These are phyloP conservation scores for Mycena latifolia DNA, from an alignment of 768 basidiomycete species.

Conservation along the genomic window DNA sequence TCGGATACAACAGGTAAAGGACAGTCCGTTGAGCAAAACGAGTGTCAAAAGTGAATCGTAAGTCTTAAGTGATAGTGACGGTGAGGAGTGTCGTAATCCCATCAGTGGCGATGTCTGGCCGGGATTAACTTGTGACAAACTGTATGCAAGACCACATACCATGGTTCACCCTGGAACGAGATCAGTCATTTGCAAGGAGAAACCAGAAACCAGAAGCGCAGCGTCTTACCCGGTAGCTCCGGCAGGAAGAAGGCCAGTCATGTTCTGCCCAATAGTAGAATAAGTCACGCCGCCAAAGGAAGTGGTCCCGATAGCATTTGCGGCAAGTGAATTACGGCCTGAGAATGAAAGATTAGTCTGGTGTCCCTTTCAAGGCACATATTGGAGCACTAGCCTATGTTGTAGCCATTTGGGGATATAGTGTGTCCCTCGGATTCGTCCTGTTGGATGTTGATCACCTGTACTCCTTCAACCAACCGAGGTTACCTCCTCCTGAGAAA, in stretches of 20 bases:
- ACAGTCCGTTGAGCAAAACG: neutral
- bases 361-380: conserved; percentile 40
- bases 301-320: conserved; percentile 43
- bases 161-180: conserved; percentile 48
- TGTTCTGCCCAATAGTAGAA: conserved; percentile 54
- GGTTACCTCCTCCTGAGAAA: conserved; percentile 57
- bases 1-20: neutral
- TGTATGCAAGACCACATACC: too few relatives aligned
- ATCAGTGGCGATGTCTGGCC: conserved; percentile 72
- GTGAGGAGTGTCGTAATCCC: conserved; percentile 69
- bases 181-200: neutral
- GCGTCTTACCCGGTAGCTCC: conserved; percentile 58
- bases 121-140: too few relatives aligned
- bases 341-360: conserved; percentile 36
- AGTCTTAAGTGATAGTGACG: conserved; percentile 54
- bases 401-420: conserved; percentile 62
- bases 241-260: conserved; percentile 66
- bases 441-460: conserved; percentile 36
- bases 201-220: neutral
- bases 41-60: neutral
- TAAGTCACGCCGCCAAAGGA: conserved; percentile 61
- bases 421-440: conserved; percentile 51
- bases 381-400: conserved; percentile 53
- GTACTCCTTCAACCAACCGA: neutral
- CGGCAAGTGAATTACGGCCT: conserved; percentile 35